Percentiles rank a stretch among this genome's conserved stretches.
These are phyloP conservation scores for Penicillium sp. DNA, from an alignment of 2,329 filamentous ascomycete species.

Conservation along the genomic window DNA sequence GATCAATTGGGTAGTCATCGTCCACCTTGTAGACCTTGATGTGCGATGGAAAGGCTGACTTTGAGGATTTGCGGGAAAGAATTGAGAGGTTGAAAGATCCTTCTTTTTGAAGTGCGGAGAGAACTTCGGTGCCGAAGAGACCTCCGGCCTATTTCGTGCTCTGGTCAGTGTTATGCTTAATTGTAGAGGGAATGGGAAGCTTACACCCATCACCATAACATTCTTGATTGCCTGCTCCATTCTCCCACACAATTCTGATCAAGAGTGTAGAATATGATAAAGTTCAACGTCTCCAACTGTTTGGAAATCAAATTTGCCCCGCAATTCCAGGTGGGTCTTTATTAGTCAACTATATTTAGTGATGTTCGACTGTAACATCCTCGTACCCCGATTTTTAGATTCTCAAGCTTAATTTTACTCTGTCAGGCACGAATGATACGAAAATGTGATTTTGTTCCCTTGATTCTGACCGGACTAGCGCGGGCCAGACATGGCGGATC, in stretches of 20 bases:
- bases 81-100: slow-evolving; percentile 2
- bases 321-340: not conserved
- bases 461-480: no score
- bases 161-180: not conserved
- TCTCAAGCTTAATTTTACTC: no score
- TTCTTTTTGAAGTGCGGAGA: slow-evolving; percentile 1
- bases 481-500: no score
- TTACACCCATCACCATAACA: slow-evolving; percentile 5
- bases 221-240: slow-evolving; percentile 1
- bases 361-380: no score
- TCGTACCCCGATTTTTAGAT: no score
- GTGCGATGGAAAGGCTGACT: not conserved
- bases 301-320: not conserved
- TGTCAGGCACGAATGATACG: no score
- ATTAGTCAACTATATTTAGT: no score
- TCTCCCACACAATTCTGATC: not conserved
- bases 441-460: no score
- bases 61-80: not conserved
- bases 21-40: not conserved
- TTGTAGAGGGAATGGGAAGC: not conserved
- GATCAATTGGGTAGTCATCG: slow-evolving; percentile 1
- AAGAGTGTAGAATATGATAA: not conserved
- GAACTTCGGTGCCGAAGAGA: slow-evolving; percentile 3
- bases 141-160: slow-evolving; percentile 1
- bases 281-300: not conserved